Conservation (phyloP, 1,284 basidiomycete species). For the Pseudozyma sp. region DNA sequence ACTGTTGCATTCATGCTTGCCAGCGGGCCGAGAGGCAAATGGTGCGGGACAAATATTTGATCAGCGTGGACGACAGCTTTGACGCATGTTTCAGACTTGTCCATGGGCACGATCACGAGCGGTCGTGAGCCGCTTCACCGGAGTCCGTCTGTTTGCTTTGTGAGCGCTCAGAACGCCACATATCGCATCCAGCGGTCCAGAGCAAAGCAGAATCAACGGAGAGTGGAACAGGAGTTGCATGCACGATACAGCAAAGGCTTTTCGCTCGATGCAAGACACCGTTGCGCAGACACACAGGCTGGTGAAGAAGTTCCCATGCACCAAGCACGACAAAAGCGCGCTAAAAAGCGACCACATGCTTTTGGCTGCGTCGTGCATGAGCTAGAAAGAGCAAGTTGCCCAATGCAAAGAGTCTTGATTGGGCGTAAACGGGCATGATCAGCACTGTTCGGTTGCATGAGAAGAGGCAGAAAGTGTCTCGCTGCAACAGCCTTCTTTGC, state of each 20-base stretch:
- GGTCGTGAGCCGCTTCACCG: background rate
- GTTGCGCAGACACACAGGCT: background rate
- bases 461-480: background rate
- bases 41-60: background rate
- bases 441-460: background rate
- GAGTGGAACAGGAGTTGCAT: background rate
- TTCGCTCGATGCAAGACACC: too few relatives aligned
- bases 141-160: background rate
- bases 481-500: background rate
- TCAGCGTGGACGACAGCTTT: slow-evolving; percentile 3
- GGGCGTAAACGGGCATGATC: background rate
- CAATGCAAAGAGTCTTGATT: background rate
- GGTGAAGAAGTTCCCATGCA: slow-evolving; percentile 9
- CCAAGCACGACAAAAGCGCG: slow-evolving; percentile 1
- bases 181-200: background rate
- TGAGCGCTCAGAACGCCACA: background rate
- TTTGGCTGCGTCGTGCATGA: too few relatives aligned
- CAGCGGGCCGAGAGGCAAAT: background rate
- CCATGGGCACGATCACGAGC: background rate
- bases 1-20: slow-evolving; percentile 1
- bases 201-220: too few relatives aligned
- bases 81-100: slow-evolving; percentile 4
- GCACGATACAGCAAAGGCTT: too few relatives aligned
- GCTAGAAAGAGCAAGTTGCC: background rate
- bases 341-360: slow-evolving; percentile 6